Evolutionary conservation across 148 eudicot species (phyloP).

Genomic region (Vaccinium macrocarpon): DNA sequence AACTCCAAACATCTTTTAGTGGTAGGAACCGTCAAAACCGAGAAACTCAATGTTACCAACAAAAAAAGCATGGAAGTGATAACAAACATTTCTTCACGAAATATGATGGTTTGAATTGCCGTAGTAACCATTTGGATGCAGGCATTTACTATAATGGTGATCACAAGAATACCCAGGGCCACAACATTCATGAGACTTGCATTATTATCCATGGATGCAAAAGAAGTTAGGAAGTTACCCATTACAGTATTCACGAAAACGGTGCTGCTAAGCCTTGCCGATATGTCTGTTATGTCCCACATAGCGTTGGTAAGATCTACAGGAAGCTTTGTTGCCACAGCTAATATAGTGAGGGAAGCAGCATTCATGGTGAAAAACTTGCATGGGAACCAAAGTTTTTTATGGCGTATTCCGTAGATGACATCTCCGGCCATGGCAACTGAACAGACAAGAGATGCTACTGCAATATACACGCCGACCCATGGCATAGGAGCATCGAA

Average conservation of each 20-base stretch:
- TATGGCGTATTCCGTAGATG: not conserved
- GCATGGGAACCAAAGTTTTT: slow-evolving; percentile 17
- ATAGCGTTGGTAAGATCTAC: slow-evolving; percentile 23
- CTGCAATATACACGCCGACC: slow-evolving; percentile 27
- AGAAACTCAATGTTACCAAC: slow-evolving; percentile 10
- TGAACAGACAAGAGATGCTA: slow-evolving; percentile 23
- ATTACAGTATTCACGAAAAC: slow-evolving; percentile 18
- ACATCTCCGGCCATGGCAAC: slow-evolving; percentile 19
- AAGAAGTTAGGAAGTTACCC: slow-evolving; percentile 11
- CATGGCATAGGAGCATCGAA: slow-evolving; percentile 20
- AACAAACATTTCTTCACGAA: slow-evolving; percentile 7
- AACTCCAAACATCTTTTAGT: slow-evolving; percentile 19
- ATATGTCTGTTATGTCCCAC: slow-evolving; percentile 10
- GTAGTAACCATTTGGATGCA: slow-evolving; percentile 25
- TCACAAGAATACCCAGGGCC: slow-evolving; percentile 30
- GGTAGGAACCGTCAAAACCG: slow-evolving; percentile 17
- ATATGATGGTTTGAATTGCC: not conserved
- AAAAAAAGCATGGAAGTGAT: slow-evolving; percentile 9
- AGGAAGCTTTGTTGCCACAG: slow-evolving; percentile 25
- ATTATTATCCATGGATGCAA: slow-evolving; percentile 17
- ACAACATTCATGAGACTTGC: slow-evolving; percentile 19
- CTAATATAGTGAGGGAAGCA: slow-evolving; percentile 19
- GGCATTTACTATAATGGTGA: slow-evolving; percentile 26
- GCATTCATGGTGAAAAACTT: slow-evolving; percentile 17
- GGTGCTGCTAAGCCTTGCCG: slow-evolving; percentile 24